Percentiles rank a stretch among this genome's conserved stretches.
phyloP scores from a whole-genome alignment of 2,329 filamentous ascomycete species.

The Cladophialophora carrionii region DNA sequence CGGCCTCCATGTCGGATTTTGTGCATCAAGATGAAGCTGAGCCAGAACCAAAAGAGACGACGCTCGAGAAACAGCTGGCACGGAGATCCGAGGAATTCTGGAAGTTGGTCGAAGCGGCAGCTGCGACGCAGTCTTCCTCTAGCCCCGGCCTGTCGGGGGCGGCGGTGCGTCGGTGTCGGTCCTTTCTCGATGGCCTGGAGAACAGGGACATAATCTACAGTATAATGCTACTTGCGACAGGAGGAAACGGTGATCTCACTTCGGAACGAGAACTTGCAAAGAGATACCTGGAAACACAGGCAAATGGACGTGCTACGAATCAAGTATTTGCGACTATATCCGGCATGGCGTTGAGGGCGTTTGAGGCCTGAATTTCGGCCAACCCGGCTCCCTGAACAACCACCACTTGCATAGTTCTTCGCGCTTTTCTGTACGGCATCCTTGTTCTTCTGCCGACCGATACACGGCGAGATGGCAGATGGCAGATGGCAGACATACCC shows the following conservation, averaged over 20 bases:
- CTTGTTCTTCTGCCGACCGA: background rate
- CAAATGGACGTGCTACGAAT: constrained; percentile 35
- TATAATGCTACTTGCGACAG: constrained; percentile 50
- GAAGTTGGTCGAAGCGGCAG: constrained; percentile 74
- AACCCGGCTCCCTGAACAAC: background rate
- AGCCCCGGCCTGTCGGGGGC: constrained; percentile 22
- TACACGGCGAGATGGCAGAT: background rate
- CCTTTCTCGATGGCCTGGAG: constrained; percentile 76
- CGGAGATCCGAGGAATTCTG: constrained; percentile 77
- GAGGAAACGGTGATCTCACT: constrained; percentile 30
- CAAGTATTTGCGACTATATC: constrained; percentile 35
- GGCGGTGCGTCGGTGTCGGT: constrained; percentile 26
- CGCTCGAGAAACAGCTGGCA: constrained; percentile 57
- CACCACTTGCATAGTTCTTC: background rate
- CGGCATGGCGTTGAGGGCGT: constrained; percentile 37
- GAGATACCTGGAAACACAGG: constrained; percentile 32
- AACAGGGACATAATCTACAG: constrained; percentile 91
- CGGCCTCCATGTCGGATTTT: constrained; percentile 37
- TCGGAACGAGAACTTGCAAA: constrained; percentile 34
- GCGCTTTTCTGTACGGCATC: background rate
- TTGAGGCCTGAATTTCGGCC: constrained; percentile 19
- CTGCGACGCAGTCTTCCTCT: constrained; percentile 60
- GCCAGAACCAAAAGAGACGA: constrained; percentile 38
- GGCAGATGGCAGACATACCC: constrained; percentile 11
- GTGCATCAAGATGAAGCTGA: constrained; percentile 37